These are phyloP conservation scores for Vairimorpha ceranae DNA, from an alignment of 371 early-diverging fungal genomes.

Conservation along the genomic window DNA sequence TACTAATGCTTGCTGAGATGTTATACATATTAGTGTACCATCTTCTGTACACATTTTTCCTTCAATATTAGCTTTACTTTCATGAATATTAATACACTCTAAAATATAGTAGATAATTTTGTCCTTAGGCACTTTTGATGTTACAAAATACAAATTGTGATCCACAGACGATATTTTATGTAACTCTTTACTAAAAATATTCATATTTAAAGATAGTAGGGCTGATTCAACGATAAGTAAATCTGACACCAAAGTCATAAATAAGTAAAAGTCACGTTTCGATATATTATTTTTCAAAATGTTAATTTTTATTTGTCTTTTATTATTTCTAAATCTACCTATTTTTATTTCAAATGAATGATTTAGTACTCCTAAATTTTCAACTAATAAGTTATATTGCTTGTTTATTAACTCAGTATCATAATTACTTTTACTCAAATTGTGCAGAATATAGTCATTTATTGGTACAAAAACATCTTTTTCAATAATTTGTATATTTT, in stretches of 20 bases:
- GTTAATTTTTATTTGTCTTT: constrained; percentile 29
- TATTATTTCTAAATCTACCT: constrained; percentile 23
- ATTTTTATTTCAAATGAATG: constrained; percentile 21
- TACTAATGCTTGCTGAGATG: constrained; percentile 31
- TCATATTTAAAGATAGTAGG: constrained; percentile 27
- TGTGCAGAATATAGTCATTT: constrained; percentile 8
- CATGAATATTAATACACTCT: constrained; percentile 19
- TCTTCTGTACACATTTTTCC: constrained; percentile 22
- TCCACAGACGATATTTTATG: constrained; percentile 26
- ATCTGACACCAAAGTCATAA: constrained; percentile 30
- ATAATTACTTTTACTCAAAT: not conserved
- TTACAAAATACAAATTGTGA: constrained; percentile 32
- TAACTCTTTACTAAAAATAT: constrained; percentile 25
- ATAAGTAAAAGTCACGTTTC: not conserved
- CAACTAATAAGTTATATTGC: constrained; percentile 3
- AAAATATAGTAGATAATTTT: constrained; percentile 22
- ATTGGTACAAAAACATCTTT: constrained; percentile 19
- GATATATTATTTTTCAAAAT: not conserved
- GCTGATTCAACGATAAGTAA: constrained; percentile 35
- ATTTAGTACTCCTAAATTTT: constrained; percentile 16
- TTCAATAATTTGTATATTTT: not conserved
- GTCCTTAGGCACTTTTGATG: not conserved
- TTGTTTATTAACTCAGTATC: not conserved
- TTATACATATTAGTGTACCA: constrained; percentile 20
- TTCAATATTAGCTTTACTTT: constrained; percentile 22